Base-by-base conservation (phyloP, 371 early-diverging fungal genomes). In the Mortierella sp. region DNA sequence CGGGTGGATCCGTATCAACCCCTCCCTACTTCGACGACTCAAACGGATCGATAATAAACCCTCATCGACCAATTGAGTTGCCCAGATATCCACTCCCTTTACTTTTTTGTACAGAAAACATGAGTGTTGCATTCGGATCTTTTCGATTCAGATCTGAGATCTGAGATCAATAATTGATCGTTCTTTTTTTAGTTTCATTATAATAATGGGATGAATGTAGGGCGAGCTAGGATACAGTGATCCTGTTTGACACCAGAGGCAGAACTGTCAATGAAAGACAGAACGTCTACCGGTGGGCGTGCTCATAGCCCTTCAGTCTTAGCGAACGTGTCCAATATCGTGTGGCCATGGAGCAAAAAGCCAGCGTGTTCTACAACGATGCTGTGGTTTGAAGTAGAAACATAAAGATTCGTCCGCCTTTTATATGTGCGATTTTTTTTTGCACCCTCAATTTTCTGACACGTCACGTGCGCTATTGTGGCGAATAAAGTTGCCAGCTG, bases 231-330 rank as follows among this genome's bases (percentile, higher is more conserved):
- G 79, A 81, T 70, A 41, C 70, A 12, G 51, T 78, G 65, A 73
- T 81, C 81, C 74, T 71, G 29, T 77, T 81, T 51, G 38, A 44
- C 85, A 68, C 85, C 85, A 81, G 85, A 81, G 85, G 81, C 85
- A 84, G 85, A 84, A 46, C 83, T 74, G 76, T 79, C 54, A 73
- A 78, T 68, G 38, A 63, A n/a, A n/a, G 63, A 71, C 81, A 78
- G 29, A 77, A 84, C 85, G 85, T 84, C 85, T 81, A 55, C 81
- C 85, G 58, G 78, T 78, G 85, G 85, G 81, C 76, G 85, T 78
- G 78, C 81, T 80, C 74, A 81, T 65, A 71, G 85, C 78, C 79
- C 44, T 73, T 75, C 49, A 18, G 27, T 84, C 85, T 84, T 81
- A 76, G 85, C 81, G 55, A 65, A 68, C 78, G 76, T 81, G 81